These are phyloP conservation scores for Tympanopsis confertula DNA, from an alignment of 2,329 filamentous ascomycete genomes.

Conservation along the genomic window DNA sequence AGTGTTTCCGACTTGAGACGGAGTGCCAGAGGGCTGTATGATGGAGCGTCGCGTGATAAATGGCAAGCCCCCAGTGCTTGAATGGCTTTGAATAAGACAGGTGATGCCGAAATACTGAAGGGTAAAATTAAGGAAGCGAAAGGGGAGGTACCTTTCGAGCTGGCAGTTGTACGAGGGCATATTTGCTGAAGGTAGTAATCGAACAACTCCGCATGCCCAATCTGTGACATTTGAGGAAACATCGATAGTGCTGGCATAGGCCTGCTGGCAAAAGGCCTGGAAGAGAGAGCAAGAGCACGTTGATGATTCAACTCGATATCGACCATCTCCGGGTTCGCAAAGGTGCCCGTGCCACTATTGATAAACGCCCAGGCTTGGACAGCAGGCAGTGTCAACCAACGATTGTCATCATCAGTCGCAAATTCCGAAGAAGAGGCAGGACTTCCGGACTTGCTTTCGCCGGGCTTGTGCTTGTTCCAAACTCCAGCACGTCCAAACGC, in stretches of 20 bases:
- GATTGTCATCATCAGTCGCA: slow-evolving; percentile 3
- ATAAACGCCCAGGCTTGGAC: slow-evolving; percentile 18
- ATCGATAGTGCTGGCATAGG: slow-evolving; percentile 7
- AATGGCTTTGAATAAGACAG: slow-evolving; percentile 21
- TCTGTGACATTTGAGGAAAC: slow-evolving; percentile 16
- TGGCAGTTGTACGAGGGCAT: slow-evolving; percentile 25
- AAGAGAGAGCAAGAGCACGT: background rate
- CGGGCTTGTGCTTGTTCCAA: slow-evolving; percentile 15
- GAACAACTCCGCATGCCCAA: slow-evolving; percentile 16
- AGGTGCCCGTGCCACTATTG: slow-evolving; percentile 12
- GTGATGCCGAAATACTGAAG: slow-evolving; percentile 22
- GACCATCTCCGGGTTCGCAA: background rate
- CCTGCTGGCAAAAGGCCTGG: background rate
- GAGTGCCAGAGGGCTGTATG: slow-evolving; percentile 17
- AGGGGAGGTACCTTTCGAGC: slow-evolving; percentile 17
- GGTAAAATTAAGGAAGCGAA: slow-evolving; percentile 24
- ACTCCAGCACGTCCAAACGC: slow-evolving; percentile 28
- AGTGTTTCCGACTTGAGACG: slow-evolving; percentile 22
- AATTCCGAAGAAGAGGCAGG: slow-evolving; percentile 8
- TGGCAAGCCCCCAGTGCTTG: slow-evolving; percentile 24
- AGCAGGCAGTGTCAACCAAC: slow-evolving; percentile 10
- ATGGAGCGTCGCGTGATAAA: slow-evolving; percentile 15
- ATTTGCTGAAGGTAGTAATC: slow-evolving; percentile 26
- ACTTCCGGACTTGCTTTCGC: slow-evolving; percentile 3
- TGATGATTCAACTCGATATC: background rate